A percentile compares a stretch with the other conserved stretches of the same genome.
Evolutionary conservation across 1,284 basidiomycete genomes (phyloP).

Genomic region (Naganishia sp.): DNA sequence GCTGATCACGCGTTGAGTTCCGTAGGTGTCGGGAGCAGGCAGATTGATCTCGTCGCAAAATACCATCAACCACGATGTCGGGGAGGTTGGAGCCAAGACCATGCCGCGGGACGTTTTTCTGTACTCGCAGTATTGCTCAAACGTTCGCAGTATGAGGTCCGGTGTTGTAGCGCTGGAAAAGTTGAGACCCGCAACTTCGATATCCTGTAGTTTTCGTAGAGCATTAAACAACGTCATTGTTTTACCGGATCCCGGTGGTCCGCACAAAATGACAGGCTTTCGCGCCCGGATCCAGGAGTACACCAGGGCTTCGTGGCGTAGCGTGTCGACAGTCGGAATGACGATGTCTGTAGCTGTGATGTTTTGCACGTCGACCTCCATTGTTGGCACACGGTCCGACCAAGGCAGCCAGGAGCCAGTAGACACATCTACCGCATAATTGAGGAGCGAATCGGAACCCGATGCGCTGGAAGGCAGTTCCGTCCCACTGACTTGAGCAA

Average conservation of each 20-base stretch:
- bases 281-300: slow-evolving; percentile 99
- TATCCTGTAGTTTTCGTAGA: slow-evolving; percentile 92
- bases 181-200: slow-evolving; percentile 98
- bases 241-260: slow-evolving; percentile 98
- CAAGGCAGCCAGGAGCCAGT: slow-evolving; percentile 88
- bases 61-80: slow-evolving; percentile 96
- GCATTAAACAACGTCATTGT: slow-evolving; percentile 99
- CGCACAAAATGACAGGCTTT: slow-evolving; percentile 97
- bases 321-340: slow-evolving; percentile 97
- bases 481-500: slow-evolving; percentile 81
- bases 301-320: slow-evolving; percentile 96
- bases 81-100: slow-evolving; percentile 87
- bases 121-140: slow-evolving; percentile 99
- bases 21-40: slow-evolving; percentile 96
- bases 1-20: slow-evolving; percentile 96
- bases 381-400: slow-evolving; percentile 86
- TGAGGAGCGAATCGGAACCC: slow-evolving; percentile 81
- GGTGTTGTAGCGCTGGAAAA: slow-evolving; percentile 99
- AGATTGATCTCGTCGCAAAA: slow-evolving; percentile 99
- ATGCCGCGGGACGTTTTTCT: slow-evolving; percentile 97
- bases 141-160: slow-evolving; percentile 96
- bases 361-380: slow-evolving; percentile 95
- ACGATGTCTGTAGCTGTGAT: slow-evolving; percentile 96
- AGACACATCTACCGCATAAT: slow-evolving; percentile 88
- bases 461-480: slow-evolving; percentile 73